phyloP scores from a whole-genome alignment of 495 filamentous ascomycete genomes.

The Gamarada debralockiae region DNA sequence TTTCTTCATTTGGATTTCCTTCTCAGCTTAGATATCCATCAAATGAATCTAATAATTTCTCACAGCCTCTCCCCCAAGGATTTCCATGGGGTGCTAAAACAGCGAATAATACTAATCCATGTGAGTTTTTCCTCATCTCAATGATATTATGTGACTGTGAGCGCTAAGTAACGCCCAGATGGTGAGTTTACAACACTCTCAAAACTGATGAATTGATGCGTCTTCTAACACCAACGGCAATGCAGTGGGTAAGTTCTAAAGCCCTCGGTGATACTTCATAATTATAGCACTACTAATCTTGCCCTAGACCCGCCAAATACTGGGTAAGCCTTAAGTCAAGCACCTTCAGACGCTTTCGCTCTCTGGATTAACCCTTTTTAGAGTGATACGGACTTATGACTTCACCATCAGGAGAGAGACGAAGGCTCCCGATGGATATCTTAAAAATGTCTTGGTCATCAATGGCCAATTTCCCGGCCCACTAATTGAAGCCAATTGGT shows the following conservation, averaged over 20 bases:
- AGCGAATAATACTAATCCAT: slow-evolving; percentile 43
- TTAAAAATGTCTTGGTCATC: slow-evolving; percentile 36
- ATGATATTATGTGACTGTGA: no score
- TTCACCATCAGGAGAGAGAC: slow-evolving; percentile 37
- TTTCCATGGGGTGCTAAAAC: slow-evolving; percentile 47
- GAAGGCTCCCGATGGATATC: slow-evolving; percentile 45
- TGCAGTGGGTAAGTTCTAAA: slow-evolving; percentile 5
- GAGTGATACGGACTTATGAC: slow-evolving; percentile 39
- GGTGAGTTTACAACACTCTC: no score
- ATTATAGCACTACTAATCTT: no score
- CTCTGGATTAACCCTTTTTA: background rate
- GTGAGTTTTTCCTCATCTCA: slow-evolving; percentile 3
- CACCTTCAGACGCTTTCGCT: background rate
- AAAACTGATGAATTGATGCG: background rate
- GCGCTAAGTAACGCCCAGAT: slow-evolving; percentile 1
- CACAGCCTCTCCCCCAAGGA: slow-evolving; percentile 32
- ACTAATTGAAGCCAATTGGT: slow-evolving; percentile 30
- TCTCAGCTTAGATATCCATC: no score
- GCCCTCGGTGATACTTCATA: no score
- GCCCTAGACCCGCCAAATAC: slow-evolving; percentile 33
- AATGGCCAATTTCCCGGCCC: slow-evolving; percentile 45
- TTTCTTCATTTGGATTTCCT: no score
- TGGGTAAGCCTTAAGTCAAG: slow-evolving; percentile 9
- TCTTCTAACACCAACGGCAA: background rate
- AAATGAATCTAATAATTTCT: no score